Conservation (phyloP, 352 stramenopile genomes). For the Globisporangium yorkense region DNA sequence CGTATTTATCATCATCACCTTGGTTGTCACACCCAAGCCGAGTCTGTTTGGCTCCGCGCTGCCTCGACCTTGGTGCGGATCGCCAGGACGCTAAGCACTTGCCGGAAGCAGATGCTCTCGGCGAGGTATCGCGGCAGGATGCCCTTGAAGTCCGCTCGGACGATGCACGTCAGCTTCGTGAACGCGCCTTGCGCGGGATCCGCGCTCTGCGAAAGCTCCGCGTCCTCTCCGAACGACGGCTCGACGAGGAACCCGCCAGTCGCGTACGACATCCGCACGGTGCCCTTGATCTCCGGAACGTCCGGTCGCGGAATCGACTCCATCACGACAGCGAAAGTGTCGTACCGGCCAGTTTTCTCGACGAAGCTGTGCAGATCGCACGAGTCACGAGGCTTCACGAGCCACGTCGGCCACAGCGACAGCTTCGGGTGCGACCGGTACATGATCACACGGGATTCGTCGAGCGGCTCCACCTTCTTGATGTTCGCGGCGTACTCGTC, state of each 20-base stretch:
- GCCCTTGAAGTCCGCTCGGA: conserved; percentile 57
- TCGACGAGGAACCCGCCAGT: conserved; percentile 69
- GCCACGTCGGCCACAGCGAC: conserved; percentile 71
- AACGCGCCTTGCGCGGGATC: conserved; percentile 12
- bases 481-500: conserved; percentile 30
- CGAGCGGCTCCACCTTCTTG: conserved; percentile 55
- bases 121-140: conserved; percentile 60
- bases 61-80: conserved; percentile 49
- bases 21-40: conserved; percentile 1
- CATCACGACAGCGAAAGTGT: conserved; percentile 66
- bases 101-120: conserved; percentile 70
- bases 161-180: conserved; percentile 44
- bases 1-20: too few relatives aligned
- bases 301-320: conserved; percentile 62
- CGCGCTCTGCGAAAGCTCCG: conserved; percentile 7
- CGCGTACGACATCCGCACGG: conserved; percentile 67
- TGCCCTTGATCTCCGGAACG: conserved; percentile 59
- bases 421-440: conserved; percentile 65
- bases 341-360: conserved; percentile 45
- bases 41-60: conserved; percentile 15
- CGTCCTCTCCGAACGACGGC: conserved; percentile 25
- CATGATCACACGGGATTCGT: conserved; percentile 56
- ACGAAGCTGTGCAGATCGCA: conserved; percentile 80
- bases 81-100: conserved; percentile 56
- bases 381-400: conserved; percentile 74